phyloP scores from a whole-genome alignment of 2,329 filamentous ascomycete species.

The Penicillium brevicompactum region DNA sequence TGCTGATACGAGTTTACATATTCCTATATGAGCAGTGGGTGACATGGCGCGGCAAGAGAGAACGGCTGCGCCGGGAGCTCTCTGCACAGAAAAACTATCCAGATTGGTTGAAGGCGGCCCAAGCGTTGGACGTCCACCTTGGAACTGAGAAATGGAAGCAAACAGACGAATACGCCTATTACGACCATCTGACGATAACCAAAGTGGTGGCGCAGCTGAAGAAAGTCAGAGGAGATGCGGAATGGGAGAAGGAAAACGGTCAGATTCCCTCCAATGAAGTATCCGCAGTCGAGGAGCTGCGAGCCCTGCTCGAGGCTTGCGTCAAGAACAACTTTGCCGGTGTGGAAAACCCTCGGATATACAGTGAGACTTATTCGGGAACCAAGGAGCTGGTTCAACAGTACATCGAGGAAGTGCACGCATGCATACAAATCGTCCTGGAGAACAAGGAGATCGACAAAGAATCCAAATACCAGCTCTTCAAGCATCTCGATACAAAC shows the following conservation, averaged over 20 bases:
- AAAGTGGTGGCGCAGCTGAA: constrained; percentile 75
- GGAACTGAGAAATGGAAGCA: constrained; percentile 64
- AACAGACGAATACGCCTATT: constrained; percentile 68
- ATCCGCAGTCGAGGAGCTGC: constrained; percentile 72
- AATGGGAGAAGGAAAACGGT: constrained; percentile 36
- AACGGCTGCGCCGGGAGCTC: constrained; percentile 70
- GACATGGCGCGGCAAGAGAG: constrained; percentile 80
- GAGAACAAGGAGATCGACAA: constrained; percentile 66
- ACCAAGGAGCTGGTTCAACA: constrained; percentile 94
- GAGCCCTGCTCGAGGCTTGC: constrained; percentile 78
- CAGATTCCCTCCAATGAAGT: constrained; percentile 31
- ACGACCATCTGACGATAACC: constrained; percentile 81
- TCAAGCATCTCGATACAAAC: constrained; percentile 87
- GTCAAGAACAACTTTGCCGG: constrained; percentile 98
- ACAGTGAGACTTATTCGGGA: constrained; percentile 95
- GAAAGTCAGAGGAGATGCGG: constrained; percentile 43
- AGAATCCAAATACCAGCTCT: constrained; percentile 77
- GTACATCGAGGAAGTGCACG: constrained; percentile 72
- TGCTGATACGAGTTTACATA: constrained; percentile 84
- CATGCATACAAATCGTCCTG: constrained; percentile 67
- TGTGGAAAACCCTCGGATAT: constrained; percentile 89
- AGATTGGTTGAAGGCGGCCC: constrained; percentile 81
- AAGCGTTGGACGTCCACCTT: constrained; percentile 76
- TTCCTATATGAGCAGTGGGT: constrained; percentile 89
- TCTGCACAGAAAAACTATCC: constrained; percentile 72